Conservation (phyloP, 441 rosid genomes). For the Pelargonium myrrhifolium region DNA sequence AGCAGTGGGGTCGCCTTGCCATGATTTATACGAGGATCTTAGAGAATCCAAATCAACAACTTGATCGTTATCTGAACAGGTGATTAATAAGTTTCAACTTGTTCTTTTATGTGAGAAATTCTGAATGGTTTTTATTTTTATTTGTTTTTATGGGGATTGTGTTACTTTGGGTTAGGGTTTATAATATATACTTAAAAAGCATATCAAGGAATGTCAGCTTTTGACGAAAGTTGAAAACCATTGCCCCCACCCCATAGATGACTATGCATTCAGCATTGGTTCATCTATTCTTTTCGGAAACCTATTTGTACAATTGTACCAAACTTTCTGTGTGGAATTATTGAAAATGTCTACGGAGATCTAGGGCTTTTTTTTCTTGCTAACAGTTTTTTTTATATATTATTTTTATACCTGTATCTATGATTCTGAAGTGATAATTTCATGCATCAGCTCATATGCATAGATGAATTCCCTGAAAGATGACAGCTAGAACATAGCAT, state of each 20-base stretch:
- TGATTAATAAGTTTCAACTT: slow-evolving; percentile 15
- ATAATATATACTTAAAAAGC: too few relatives aligned
- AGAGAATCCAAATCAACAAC: slow-evolving; percentile 76
- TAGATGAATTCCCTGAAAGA: neutral
- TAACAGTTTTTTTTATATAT: neutral
- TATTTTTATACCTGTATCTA: neutral
- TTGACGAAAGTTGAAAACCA: too few relatives aligned
- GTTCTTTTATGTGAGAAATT: too few relatives aligned
- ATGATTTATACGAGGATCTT: slow-evolving; percentile 70
- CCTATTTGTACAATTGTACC: too few relatives aligned
- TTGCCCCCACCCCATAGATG: too few relatives aligned
- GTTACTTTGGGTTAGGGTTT: too few relatives aligned
- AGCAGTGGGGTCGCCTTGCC: slow-evolving; percentile 76
- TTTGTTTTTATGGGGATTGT: too few relatives aligned
- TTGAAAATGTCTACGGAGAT: neutral
- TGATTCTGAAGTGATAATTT: neutral
- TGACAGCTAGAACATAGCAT: neutral
- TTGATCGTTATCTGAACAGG: slow-evolving; percentile 75
- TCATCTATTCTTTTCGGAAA: too few relatives aligned
- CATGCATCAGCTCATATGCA: neutral
- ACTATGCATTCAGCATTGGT: too few relatives aligned
- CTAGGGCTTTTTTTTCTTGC: neutral
- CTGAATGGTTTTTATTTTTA: too few relatives aligned
- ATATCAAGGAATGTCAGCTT: too few relatives aligned
- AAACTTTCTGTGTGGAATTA: too few relatives aligned